Evolutionary conservation across 2,329 filamentous ascomycete genomes (phyloP), one percentile per base, ranked within the genome.

Genomic region (Colletotrichum eleusines): DNA sequence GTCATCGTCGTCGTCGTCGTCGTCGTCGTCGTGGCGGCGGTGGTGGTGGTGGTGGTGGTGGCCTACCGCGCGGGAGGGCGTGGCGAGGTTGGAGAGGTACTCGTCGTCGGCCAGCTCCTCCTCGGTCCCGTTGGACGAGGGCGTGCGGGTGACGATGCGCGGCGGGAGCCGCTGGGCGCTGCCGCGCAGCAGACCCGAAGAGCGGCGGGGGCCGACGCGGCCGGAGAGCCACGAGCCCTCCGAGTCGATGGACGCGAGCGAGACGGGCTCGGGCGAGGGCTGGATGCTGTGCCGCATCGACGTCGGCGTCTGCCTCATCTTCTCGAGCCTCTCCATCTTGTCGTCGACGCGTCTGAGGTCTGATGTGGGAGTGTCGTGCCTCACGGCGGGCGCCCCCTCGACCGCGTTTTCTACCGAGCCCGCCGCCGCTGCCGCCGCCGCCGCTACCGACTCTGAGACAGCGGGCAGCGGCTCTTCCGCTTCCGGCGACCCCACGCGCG

Each of bases 141-240:
- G 83, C 28, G 79, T 76, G 23, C 75, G 55, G 58, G 71, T 67
- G 28, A 12, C 35, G 40, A 54, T 58, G 18, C 59, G 40, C 75
- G 77, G 33, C 75, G 77, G 58, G 77, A 80, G 50, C 76, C 78
- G 76, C 40, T 76, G 73, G 53, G 79, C 78, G 76, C 79, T 84
- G 72, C 79, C 81, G 40, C 84, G 76, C 77, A 89, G 80, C 77
- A 89, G 80, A 77, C 84, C 78, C 66, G 84, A 77, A 74, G 85
- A 84, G 38, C 81, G 80, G 73, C 84, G 80, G 76, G 84, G 85
- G 74, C 85, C 86, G 60, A 85, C 80, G 67, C 91, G 90, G 20
- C 95, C 94, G 4, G 94, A 96, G 54, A 99, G 90, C 96, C 96
- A 99, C 0, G 95, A 98, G 5, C 89, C 96, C 82, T 99, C 96